phyloP scores from a whole-genome alignment of 2,329 filamentous ascomycete species.

The Xylaria sp. region DNA sequence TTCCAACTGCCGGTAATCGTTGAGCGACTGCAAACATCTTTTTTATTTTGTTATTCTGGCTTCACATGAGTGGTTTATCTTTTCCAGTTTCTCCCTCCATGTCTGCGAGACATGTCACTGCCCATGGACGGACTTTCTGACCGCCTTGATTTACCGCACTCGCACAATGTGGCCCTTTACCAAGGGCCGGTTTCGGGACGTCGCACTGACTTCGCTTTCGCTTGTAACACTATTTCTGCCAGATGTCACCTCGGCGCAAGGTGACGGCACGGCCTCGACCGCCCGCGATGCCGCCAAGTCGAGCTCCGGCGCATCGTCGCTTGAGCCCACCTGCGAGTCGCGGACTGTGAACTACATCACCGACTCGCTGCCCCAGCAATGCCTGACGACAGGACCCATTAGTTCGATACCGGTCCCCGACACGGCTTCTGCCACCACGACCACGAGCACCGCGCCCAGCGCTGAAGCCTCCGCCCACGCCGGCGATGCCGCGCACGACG shows the following conservation, averaged over 20 bases:
- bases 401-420: slow-evolving; percentile 42
- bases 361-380: slow-evolving; percentile 80
- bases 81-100: neutral
- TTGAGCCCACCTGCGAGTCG: slow-evolving; percentile 61
- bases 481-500: slow-evolving; percentile 51
- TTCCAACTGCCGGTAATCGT: slow-evolving; percentile 3
- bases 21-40: slow-evolving; percentile 5
- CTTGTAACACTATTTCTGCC: slow-evolving; percentile 32
- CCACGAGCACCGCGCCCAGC: slow-evolving; percentile 41
- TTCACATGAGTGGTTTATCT: neutral
- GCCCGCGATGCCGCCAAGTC: slow-evolving; percentile 39
- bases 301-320: slow-evolving; percentile 29
- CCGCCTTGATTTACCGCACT: slow-evolving; percentile 29
- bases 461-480: slow-evolving; percentile 36
- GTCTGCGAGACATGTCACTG: slow-evolving; percentile 22
- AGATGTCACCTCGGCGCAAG: slow-evolving; percentile 35
- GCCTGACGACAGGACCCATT: slow-evolving; percentile 69
- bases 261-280: slow-evolving; percentile 36
- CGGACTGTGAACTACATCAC: slow-evolving; percentile 86
- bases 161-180: slow-evolving; percentile 44
- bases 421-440: slow-evolving; percentile 37
- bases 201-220: slow-evolving; percentile 36
- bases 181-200: slow-evolving; percentile 36
- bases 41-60: neutral
- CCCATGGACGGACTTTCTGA: slow-evolving; percentile 42